These are phyloP conservation scores for Mycogone perniciosa DNA, from an alignment of 2,329 filamentous ascomycete species.

Conservation along the genomic window DNA sequence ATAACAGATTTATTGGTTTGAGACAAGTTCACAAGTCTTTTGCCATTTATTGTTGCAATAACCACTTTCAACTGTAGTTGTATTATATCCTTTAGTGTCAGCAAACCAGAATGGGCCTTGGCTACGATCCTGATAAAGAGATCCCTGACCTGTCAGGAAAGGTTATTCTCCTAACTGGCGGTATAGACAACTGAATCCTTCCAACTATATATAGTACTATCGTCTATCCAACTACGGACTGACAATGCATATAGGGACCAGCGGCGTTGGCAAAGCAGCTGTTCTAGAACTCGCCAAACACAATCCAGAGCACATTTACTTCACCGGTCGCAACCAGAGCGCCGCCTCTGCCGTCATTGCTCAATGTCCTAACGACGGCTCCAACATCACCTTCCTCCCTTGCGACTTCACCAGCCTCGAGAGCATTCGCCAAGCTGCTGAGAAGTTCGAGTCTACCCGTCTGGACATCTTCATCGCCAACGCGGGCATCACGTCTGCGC, in stretches of 20 bases:
- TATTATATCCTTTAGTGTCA: background rate
- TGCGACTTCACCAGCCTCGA: constrained; percentile 3
- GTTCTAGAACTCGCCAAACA: constrained; percentile 18
- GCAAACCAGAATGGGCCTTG: background rate
- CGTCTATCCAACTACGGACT: too few species aligned
- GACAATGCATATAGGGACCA: constrained; percentile 46
- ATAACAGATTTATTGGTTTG: too few species aligned
- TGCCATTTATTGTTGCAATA: background rate
- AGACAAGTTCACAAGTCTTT: too few species aligned
- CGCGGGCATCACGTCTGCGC: constrained; percentile 37
- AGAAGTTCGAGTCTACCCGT: constrained; percentile 28
- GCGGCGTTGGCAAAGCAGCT: constrained; percentile 59
- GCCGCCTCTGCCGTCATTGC: constrained; percentile 14
- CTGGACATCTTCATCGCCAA: constrained; percentile 43
- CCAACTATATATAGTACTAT: background rate
- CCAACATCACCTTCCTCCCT: constrained; percentile 36
- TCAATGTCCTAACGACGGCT: constrained; percentile 36
- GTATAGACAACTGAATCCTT: background rate
- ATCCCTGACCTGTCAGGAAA: constrained; percentile 64
- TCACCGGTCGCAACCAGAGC: constrained; percentile 31
- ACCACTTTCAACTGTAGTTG: background rate
- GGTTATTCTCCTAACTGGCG: constrained; percentile 76
- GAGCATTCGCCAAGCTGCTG: constrained; percentile 33
- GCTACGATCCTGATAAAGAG: constrained; percentile 23
- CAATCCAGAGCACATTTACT: constrained; percentile 18